Percentiles rank a stretch among this genome's conserved stretches.
Conservation (phyloP, 176 grass and related monocot species). For the Aegilops bicornis region DNA sequence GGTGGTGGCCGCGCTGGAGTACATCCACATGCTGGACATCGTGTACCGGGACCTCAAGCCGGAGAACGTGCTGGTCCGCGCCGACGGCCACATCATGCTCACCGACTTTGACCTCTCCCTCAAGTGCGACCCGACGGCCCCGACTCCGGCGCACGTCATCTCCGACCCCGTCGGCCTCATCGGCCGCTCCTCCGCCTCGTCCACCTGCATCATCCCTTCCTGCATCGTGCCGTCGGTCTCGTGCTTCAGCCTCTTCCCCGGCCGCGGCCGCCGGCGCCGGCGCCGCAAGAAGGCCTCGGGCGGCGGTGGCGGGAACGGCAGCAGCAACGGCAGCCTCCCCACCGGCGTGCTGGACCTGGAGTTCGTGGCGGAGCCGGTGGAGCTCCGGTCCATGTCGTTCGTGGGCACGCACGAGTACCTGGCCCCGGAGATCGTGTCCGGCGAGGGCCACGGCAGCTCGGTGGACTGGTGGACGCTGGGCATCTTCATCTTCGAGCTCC, state of each 20-base stretch:
- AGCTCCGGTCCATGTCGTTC: constrained; percentile 90
- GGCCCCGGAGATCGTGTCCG: constrained; percentile 88
- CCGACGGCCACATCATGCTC: constrained; percentile 99
- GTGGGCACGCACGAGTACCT: constrained; percentile 99
- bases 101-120: constrained; percentile 99
- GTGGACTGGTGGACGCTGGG: constrained; percentile 99
- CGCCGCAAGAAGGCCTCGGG: constrained; percentile 29
- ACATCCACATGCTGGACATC: constrained; percentile 98
- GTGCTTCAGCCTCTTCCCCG: constrained; percentile 75
- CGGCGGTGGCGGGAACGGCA: background rate
- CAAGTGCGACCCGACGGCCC: constrained; percentile 71
- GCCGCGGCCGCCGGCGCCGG: background rate
- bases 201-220: constrained; percentile 66
- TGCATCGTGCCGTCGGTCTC: constrained; percentile 83
- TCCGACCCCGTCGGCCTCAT: constrained; percentile 52
- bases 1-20: constrained; percentile 89
- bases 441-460: constrained; percentile 87
- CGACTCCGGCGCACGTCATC: constrained; percentile 85
- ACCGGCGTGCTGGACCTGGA: constrained; percentile 46
- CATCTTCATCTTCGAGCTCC: constrained; percentile 87
- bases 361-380: constrained; percentile 87
- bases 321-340: background rate
- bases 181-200: background rate
- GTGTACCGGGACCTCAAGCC: constrained; percentile 98
- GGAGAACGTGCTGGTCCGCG: constrained; percentile 90